A percentile compares a stretch with the other conserved stretches of the same genome.
These are phyloP conservation scores for Neurospora sp. DNA, from an alignment of 495 filamentous ascomycete genomes.

Conservation along the genomic window DNA sequence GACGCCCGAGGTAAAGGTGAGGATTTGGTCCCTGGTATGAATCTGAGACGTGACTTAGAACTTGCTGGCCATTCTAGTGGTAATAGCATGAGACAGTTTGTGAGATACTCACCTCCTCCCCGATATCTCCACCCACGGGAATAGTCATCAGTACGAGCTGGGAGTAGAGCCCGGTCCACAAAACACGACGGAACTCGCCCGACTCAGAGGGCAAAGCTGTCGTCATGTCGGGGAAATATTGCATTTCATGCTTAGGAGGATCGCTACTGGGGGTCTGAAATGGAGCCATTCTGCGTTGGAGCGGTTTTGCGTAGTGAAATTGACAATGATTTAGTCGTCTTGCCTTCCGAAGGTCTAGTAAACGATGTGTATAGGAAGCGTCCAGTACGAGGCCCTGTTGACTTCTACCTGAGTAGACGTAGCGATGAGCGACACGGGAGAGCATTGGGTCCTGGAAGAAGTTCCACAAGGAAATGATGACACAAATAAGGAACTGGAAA, in stretches of 20 bases:
- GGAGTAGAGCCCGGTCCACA: conserved; percentile 52
- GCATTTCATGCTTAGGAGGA: conserved; percentile 47
- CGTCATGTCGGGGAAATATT: conserved; percentile 45
- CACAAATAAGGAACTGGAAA: background rate
- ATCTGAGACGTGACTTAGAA: conserved; percentile 17
- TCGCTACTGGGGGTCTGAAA: conserved; percentile 19
- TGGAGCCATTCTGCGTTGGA: conserved; percentile 10
- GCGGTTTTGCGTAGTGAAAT: background rate
- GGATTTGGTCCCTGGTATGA: conserved; percentile 49
- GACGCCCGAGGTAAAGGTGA: conserved; percentile 52
- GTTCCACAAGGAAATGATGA: background rate
- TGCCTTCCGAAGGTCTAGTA: background rate
- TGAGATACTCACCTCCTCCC: conserved; percentile 42
- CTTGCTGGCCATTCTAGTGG: background rate
- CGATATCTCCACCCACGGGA: conserved; percentile 53
- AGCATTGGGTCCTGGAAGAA: background rate
- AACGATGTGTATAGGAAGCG: background rate
- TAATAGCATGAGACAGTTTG: conserved; percentile 11
- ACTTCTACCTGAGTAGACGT: background rate
- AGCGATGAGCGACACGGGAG: background rate
- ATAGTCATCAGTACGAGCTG: conserved; percentile 58
- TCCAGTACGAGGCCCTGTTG: background rate
- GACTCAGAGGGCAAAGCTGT: conserved; percentile 40
- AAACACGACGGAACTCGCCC: conserved; percentile 48
- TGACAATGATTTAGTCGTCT: background rate